Evolutionary conservation across 2,329 filamentous ascomycete genomes (phyloP), one percentile per base, ranked within the genome.

Genomic region (Cylindrodendrum hubeiense): DNA sequence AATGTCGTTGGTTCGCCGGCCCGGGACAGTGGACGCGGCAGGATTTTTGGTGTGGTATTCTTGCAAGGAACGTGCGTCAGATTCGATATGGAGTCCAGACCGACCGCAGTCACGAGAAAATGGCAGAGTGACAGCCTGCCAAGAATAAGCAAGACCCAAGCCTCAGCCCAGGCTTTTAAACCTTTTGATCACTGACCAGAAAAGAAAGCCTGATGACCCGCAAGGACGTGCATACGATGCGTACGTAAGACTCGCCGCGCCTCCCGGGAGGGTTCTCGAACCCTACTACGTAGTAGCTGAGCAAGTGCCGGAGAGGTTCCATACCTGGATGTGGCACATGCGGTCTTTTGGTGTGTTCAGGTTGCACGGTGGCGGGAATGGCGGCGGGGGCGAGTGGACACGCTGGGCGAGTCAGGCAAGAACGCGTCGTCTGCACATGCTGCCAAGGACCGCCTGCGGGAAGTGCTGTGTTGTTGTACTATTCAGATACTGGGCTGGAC

Each of bases 361-460:
- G 26, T 50, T 28, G 46, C 22, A 46, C 47, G 39, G 19, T 28
- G 37, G 37, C 6, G 7, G n/a, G 37, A 39, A 39, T 39, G 41
- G 49, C 47, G 37, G 56, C 28, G 47, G 57, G 19, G 28, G 37
- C 10, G n/a, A 13, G 46, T 19, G 46, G 57, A 46, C 57, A 60
- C 28, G 21, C 30, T 30, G 50, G 30, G 39, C 50, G 41, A 53
- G 49, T 60, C 49, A 39, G 30, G 50, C 51, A 46, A 50, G n/a
- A 21, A 60, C 43, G 57, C 57, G 13, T 53, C 53, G 26, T 58
- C 41, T 47, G 22, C 30, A 28, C 41, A 60, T 43, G 57, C 21
- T 30, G 56, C 56, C 26, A 52, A 60, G 47, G 26, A 5, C 12
- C 24, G 10, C 37, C 22, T 24, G 54, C 44, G 54, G 12, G 37